Conservation (phyloP, 2,329 filamentous ascomycete genomes). For the Aspergillus sp. region DNA sequence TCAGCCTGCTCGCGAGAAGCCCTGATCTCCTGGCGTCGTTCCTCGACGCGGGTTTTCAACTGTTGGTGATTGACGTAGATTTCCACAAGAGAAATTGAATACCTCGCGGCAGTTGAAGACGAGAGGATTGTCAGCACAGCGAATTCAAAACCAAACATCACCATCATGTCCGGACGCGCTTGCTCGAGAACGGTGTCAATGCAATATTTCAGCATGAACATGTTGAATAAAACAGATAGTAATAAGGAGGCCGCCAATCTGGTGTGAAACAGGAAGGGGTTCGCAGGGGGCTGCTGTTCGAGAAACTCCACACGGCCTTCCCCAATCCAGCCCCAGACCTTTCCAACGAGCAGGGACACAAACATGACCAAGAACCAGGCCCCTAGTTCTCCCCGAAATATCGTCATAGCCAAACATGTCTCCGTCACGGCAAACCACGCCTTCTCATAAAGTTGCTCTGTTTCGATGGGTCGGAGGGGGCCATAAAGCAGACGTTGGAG, state of each 20-base stretch:
- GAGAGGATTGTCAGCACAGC: constrained; percentile 81
- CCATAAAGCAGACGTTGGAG: constrained; percentile 91
- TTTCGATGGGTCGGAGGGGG: constrained; percentile 84
- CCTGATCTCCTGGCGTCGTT: constrained; percentile 67
- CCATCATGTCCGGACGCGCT: constrained; percentile 97
- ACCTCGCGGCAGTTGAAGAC: constrained; percentile 74
- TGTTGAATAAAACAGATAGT: constrained; percentile 76
- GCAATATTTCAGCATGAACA: constrained; percentile 77
- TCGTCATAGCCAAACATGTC: constrained; percentile 96
- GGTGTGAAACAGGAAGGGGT: constrained; percentile 83
- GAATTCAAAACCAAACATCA: constrained; percentile 99
- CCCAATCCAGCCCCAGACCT: constrained; percentile 98
- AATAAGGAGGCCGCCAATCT: constrained; percentile 76
- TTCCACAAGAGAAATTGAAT: constrained; percentile 76
- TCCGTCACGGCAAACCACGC: constrained; percentile 98
- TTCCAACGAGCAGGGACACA: constrained; percentile 83
- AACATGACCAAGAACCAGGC: constrained; percentile 98
- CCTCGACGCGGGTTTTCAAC: constrained; percentile 66
- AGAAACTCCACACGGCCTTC: constrained; percentile 91
- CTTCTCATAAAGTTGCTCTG: constrained; percentile 95
- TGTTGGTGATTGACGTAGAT: constrained; percentile 73
- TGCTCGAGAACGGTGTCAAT: constrained; percentile 80
- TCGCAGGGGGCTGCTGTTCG: constrained; percentile 90
- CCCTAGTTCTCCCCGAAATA: constrained; percentile 92
- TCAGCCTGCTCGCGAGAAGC: constrained; percentile 51